Conservation (phyloP, 73 alveolate species). For the Paramecium tetraurelia region DNA sequence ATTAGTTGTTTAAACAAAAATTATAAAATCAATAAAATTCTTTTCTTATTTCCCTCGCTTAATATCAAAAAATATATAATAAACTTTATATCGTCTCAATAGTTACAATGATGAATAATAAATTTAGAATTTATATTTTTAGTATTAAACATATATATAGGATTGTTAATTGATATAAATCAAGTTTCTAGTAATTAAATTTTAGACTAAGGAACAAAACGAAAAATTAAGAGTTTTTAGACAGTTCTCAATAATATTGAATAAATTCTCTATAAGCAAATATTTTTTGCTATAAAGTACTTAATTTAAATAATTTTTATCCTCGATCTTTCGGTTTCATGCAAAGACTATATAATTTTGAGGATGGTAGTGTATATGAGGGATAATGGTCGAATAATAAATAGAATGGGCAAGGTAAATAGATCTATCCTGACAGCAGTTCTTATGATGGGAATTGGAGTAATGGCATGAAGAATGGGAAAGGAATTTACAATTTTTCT, state of each 20-base stretch:
- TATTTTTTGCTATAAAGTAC: background rate
- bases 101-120: background rate
- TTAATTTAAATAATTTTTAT: background rate
- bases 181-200: background rate
- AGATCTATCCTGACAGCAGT: constrained; percentile 54
- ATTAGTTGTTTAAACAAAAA: background rate
- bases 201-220: background rate
- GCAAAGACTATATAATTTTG: constrained; percentile 1
- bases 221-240: background rate
- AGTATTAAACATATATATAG: background rate
- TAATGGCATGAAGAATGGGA: constrained; percentile 64
- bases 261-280: background rate
- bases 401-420: constrained; percentile 43
- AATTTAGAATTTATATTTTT: too few relatives aligned
- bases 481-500: constrained; percentile 59
- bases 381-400: background rate
- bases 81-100: background rate
- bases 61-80: background rate
- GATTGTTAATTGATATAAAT: background rate
- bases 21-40: background rate
- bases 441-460: constrained; percentile 62
- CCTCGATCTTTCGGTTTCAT: constrained; percentile 18
- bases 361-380: background rate
- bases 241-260: too few relatives aligned
- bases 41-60: background rate